A percentile compares a stretch with the other conserved stretches of the same genome.
These are phyloP conservation scores for Populus deltoides DNA, from an alignment of 345 rosid species.

Conservation along the genomic window DNA sequence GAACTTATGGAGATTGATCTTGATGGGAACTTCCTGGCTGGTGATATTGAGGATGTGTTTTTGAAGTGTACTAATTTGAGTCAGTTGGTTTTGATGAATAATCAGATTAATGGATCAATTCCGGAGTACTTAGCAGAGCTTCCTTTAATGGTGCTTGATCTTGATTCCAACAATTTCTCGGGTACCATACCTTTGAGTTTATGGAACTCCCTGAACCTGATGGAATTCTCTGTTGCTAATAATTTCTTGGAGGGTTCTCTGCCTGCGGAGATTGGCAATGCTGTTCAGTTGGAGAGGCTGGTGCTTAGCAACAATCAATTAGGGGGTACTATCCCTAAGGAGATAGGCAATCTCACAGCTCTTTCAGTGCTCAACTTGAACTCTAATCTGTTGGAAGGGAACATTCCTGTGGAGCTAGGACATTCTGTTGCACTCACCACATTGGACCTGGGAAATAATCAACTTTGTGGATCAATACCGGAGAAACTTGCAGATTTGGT, in stretches of 20 bases:
- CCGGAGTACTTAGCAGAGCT: conserved; percentile 62
- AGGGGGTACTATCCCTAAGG: conserved; percentile 58
- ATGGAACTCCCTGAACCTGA: conserved; percentile 55
- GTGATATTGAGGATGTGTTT: conserved; percentile 58
- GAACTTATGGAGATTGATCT: conserved; percentile 60
- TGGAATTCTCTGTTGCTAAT: conserved; percentile 75
- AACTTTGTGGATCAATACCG: conserved; percentile 68
- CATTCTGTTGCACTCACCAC: conserved; percentile 65
- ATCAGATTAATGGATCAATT: conserved; percentile 54
- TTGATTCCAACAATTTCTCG: conserved; percentile 73
- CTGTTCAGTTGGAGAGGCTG: conserved; percentile 51
- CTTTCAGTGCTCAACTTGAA: conserved; percentile 70
- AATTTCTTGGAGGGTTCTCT: conserved; percentile 58
- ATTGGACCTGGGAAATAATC: conserved; percentile 75
- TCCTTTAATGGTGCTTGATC: conserved; percentile 65
- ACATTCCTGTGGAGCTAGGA: conserved; percentile 64
- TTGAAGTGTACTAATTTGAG: conserved; percentile 53
- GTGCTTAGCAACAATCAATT: conserved; percentile 62
- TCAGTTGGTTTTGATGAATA: conserved; percentile 53
- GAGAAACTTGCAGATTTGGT: conserved; percentile 48
- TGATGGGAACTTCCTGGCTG: conserved; percentile 51
- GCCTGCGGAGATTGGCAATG: conserved; percentile 60
- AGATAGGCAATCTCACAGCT: conserved; percentile 59
- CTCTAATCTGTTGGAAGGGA: conserved; percentile 63
- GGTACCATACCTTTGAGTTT: conserved; percentile 58